Conservation (phyloP, 306 rosid species). For the Bauhinia variegata region DNA sequence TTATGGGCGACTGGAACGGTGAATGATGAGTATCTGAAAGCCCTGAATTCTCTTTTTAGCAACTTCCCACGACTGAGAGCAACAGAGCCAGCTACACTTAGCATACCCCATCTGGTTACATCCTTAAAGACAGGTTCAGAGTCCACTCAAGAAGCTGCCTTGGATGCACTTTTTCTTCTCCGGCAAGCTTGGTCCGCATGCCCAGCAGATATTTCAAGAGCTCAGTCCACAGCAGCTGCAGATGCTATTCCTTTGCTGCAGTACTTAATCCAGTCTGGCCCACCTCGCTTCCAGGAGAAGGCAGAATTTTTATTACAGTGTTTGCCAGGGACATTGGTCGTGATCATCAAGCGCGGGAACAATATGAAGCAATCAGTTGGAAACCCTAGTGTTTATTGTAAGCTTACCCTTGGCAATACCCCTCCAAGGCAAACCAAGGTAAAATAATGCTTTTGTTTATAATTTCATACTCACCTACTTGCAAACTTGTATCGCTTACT, state of each 20-base stretch:
- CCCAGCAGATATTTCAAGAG: slow-evolving; percentile 95
- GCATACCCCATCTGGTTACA: slow-evolving; percentile 97
- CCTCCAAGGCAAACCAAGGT: slow-evolving; percentile 93
- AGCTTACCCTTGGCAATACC: slow-evolving; percentile 85
- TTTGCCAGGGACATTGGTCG: slow-evolving; percentile 93
- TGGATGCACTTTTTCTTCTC: slow-evolving; percentile 92
- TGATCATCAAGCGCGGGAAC: slow-evolving; percentile 86
- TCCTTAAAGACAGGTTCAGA: slow-evolving; percentile 93
- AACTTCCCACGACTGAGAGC: slow-evolving; percentile 99
- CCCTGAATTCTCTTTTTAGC: slow-evolving; percentile 89
- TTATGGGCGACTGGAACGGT: slow-evolving; percentile 96
- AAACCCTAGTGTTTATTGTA: slow-evolving; percentile 93
- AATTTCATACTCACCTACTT: background rate
- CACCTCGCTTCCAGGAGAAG: slow-evolving; percentile 98
- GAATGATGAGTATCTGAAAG: slow-evolving; percentile 91
- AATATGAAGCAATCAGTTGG: slow-evolving; percentile 99
- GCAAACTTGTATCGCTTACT: background rate
- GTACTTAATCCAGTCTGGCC: slow-evolving; percentile 93
- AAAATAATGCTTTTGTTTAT: slow-evolving; percentile 23
- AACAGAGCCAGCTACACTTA: slow-evolving; percentile 93
- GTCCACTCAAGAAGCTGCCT: slow-evolving; percentile 96
- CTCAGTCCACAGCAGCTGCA: slow-evolving; percentile 97
- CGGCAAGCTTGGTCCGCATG: slow-evolving; percentile 99
- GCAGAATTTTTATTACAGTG: slow-evolving; percentile 95
- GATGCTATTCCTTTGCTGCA: slow-evolving; percentile 97